Base-by-base conservation (phyloP, 495 filamentous ascomycete genomes). In the Aspergillus heteromorphus region DNA sequence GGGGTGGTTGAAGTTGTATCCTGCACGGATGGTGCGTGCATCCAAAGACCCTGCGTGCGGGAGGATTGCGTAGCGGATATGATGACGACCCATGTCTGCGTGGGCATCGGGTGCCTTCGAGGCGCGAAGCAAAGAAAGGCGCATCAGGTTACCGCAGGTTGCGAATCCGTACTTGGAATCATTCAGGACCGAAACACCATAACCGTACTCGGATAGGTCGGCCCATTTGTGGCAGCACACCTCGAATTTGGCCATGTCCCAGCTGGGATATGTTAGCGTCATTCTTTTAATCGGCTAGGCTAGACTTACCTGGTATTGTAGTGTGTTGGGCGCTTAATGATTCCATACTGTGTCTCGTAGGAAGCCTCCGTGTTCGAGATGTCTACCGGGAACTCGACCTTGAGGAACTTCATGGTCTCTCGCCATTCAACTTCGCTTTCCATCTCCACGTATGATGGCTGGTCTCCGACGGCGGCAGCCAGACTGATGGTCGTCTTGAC, bases 221-320 rank as follows among this genome's bases (percentile, higher is more conserved):
- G 93, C 93, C 78, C 88, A 98, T 68, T 89, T 92, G 74, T 98
- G 93, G 69, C 88, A 92, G 81, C 92, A 96, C 40, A 98, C 93
- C 74, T 98, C 93, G 61, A 98, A 98, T 64, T 96, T 96, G 61
- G 93, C 93, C 92, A 96, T 96, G 61, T 98, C 93, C 93, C 93
- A 98, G 66, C 82, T 87, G 34, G 2, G 50, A 49, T 0, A 31
- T 62, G 53, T 45, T 47, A 49, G 41, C 2, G 7, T 9, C 34
- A 41, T 21, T 21, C 0, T 30, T 36, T 10, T 20, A 20, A 6
- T 16, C 29, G 16, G 41, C 18, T 13, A 51, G 3, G 19, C 18
- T 34, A 21, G 11, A 73, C 66, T 68, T 74, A 82, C 79, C 73
- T 81, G 17, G 91, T 96, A 71, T 96, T 96, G 76, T 93, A 96